Percentiles rank a stretch among this genome's conserved stretches.
Conservation (phyloP, 805 yeast genomes). For the Cyberlindnera americana region DNA sequence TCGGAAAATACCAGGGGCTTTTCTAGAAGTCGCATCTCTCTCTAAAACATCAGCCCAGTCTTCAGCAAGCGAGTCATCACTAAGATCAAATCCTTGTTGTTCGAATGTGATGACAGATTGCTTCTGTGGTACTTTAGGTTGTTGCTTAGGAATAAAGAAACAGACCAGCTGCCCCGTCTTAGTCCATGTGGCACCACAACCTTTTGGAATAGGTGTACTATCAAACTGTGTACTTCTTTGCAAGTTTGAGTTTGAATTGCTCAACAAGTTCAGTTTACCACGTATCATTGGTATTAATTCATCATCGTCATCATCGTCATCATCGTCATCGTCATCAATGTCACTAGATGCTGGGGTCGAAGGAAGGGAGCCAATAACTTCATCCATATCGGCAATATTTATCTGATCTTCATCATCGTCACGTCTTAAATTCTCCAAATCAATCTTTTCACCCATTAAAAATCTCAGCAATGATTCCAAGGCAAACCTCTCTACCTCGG, state of each 20-base stretch:
- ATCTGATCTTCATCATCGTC: conserved; percentile 36
- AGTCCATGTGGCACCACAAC: conserved; percentile 91
- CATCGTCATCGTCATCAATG: conserved; percentile 30
- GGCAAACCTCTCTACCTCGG: conserved; percentile 60
- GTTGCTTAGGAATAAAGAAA: conserved; percentile 61
- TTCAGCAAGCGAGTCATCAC: conserved; percentile 58
- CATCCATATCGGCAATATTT: conserved; percentile 30
- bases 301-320: conserved; percentile 28
- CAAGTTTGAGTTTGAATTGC: conserved; percentile 1
- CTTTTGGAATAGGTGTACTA: conserved; percentile 87
- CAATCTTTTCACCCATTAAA: conserved; percentile 77
- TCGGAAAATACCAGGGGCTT: conserved; percentile 44
- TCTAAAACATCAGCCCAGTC: conserved; percentile 67
- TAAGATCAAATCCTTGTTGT: conserved; percentile 48
- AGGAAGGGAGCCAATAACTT: conserved; percentile 31
- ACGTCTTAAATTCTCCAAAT: conserved; percentile 34
- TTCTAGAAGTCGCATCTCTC: conserved; percentile 47
- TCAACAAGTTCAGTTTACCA: neutral
- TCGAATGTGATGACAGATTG: conserved; percentile 45
- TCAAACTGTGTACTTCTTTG: conserved; percentile 40
- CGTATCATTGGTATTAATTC: conserved; percentile 21
- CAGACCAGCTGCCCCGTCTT: conserved; percentile 75
- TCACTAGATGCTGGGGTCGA: conserved; percentile 21
- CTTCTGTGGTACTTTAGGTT: conserved; percentile 35
- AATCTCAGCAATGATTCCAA: conserved; percentile 76